Evolutionary conservation across 2,329 filamentous ascomycete species (phyloP).

Genomic region (Paecilomyces dactylethromorphus): DNA sequence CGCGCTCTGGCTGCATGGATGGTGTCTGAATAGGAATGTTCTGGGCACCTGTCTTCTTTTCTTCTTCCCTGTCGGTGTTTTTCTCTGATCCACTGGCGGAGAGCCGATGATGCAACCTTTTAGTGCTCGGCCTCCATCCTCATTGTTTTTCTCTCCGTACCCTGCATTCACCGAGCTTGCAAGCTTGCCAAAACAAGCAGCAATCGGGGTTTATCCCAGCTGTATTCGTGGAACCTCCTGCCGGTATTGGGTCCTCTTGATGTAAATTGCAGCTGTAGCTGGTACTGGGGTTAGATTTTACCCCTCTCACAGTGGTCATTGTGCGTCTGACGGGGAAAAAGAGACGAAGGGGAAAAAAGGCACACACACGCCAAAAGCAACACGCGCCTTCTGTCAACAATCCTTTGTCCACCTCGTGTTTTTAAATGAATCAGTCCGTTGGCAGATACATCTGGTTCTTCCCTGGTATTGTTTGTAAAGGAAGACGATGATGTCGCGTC

Average conservation of each 20-base stretch:
- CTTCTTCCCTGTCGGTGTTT: background rate
- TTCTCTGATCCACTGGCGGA: slow-evolving; percentile 1
- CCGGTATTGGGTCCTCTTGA: slow-evolving; percentile 11
- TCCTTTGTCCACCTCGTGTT: background rate
- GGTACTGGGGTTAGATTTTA: slow-evolving; percentile 10
- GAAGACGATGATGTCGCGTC: slow-evolving; percentile 27
- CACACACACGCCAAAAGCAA: background rate
- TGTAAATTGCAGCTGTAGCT: slow-evolving; percentile 13
- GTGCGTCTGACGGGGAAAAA: slow-evolving; percentile 4
- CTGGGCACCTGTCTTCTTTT: background rate
- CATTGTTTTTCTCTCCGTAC: background rate
- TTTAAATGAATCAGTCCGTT: background rate
- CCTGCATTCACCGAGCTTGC: background rate
- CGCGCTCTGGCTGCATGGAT: background rate
- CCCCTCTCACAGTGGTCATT: slow-evolving; percentile 11
- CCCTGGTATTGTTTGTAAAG: slow-evolving; percentile 1
- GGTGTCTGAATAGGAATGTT: background rate
- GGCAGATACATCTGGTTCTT: slow-evolving; percentile 6
- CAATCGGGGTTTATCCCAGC: background rate
- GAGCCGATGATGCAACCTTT: slow-evolving; percentile 1
- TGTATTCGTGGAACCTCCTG: background rate
- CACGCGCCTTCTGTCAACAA: background rate
- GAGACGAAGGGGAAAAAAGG: background rate
- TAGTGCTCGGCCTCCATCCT: background rate
- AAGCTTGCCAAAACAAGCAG: background rate